Conservation (phyloP, 2,329 filamentous ascomycete species). For the Aureobasidium sp. region DNA sequence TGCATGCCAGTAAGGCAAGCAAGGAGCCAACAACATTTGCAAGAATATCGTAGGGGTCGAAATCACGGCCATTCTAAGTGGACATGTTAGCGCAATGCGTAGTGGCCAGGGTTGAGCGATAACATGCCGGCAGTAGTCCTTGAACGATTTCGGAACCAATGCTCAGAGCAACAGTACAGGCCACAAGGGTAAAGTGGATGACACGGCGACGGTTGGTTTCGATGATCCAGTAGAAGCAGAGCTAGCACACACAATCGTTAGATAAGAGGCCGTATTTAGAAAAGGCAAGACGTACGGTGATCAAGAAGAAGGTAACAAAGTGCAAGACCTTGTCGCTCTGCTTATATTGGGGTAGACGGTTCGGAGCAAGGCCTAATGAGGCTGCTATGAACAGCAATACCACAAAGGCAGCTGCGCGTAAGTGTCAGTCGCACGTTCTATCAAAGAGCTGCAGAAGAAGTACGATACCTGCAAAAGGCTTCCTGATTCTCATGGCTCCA, state of each 20-base stretch:
- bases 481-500: constrained; percentile 67
- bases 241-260: constrained; percentile 19
- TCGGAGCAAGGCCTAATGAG: constrained; percentile 68
- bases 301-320: constrained; percentile 77
- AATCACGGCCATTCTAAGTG: constrained; percentile 42
- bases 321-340: constrained; percentile 79
- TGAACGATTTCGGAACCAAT: constrained; percentile 72
- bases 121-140: constrained; percentile 56
- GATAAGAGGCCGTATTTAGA: background rate
- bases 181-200: constrained; percentile 71
- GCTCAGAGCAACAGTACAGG: constrained; percentile 67
- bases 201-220: constrained; percentile 82
- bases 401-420: constrained; percentile 38
- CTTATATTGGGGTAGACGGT: constrained; percentile 54
- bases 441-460: background rate
- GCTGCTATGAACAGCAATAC: constrained; percentile 62
- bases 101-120: constrained; percentile 23
- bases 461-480: constrained; percentile 74
- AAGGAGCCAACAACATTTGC: constrained; percentile 80
- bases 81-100: background rate
- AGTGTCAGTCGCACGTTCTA: background rate
- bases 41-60: constrained; percentile 77
- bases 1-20: constrained; percentile 63
- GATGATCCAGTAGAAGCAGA: constrained; percentile 90
- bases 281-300: constrained; percentile 52